Evolutionary conservation across 2,329 filamentous ascomycete genomes (phyloP), one percentile per base, ranked within the genome.

Genomic region (Anthostomella pinea): DNA sequence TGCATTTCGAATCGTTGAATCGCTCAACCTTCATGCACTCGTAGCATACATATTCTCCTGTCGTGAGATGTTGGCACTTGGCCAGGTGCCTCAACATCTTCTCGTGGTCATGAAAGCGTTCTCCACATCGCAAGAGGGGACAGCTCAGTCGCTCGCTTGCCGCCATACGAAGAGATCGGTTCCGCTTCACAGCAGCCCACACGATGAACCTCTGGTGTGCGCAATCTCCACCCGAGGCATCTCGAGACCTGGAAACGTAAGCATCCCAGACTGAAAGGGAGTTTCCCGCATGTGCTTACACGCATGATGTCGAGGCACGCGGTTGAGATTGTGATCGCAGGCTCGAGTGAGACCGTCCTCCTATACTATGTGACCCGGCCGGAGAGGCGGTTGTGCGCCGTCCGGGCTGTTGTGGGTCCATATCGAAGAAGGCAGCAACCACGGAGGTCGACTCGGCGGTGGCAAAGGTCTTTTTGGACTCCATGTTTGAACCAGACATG

Each of bases 11-110:
- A 45, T 77, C 72, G 57, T 69, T 68, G 54, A 77, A 75, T 23
- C 64, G 63, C 52, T 78, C 74, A 38, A 70, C 61, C 48, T 65
- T 67, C 52, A 63, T 68, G 50, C 75, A 75, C 23, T 76, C 68
- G 51, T 73, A 77, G 52, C 74, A 79, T 63, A 72, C 69, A 47
- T 77, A 78, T 60, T 77, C 70, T 39, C 72, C 70, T 3, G 64
- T 64, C 17, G 62, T 53, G 20, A 78, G 65, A 49, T 72, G 63
- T 19, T 64, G 59, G 51, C 73, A 77, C 24, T 55, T 57, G 39
- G 70, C 67, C 8, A 78, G 59, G 44, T 77, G 75, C 48, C 64
- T 67, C 32, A 77, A 63, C 74, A 78, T 75, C 38, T 63, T 44
- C 54, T 77, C 73, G 48, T 78, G 74, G 53, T 68, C 65, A 11